Base-by-base conservation (phyloP, 768 basidiomycete species). In the Auricularia sp. region DNA sequence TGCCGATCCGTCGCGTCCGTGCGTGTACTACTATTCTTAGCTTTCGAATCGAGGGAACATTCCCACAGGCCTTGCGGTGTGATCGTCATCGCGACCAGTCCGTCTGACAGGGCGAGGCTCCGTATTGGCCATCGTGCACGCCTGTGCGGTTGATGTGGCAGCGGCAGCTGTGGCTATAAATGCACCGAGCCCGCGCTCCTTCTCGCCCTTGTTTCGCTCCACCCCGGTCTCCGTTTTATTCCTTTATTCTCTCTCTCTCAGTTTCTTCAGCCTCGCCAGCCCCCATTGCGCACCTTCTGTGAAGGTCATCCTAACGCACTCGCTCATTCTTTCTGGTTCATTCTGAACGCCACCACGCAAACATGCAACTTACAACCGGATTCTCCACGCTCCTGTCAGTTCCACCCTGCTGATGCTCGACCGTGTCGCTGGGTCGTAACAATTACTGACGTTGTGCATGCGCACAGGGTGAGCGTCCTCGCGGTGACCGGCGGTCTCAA, bases 391-490 rank as follows among this genome's bases (percentile, higher is more conserved):
- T 63, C 39, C 64, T 51, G 42, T 66, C 13, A 42, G 16, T 44
- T 72, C 71, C 72, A 70, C 63, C 67, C 67, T 62, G 61, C 66
- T 69, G 58, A 64, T 68, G 37, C 61, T 6, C 58, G 62, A 42
- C 39, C 39, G 39, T 42, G 39, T 42, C 39, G 7, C 13, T 42
- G 39, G 67, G 74, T 70, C 68, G 89, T 90, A 88, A 82, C 82
- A 68, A 76, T 88, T 71, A 76, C 76, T 56, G 69, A 81, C 69
- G 75, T 78, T 51, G 79, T 88, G 80, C 65, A 66, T 81, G 67
- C 78, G 89, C 68, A 18, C 47, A 77, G 85, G 66, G 79, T 81
- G 67, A 81, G 78, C 73, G 68, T 88, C 65, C 70, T 85, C 58
- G 68, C 81, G 62, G 75, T 51, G 18, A 51, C 47, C 14, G 18